Percentiles rank a stretch among this genome's conserved stretches.
These are phyloP conservation scores for Cytospora piceae DNA, from an alignment of 2,329 filamentous ascomycete genomes.

Conservation along the genomic window DNA sequence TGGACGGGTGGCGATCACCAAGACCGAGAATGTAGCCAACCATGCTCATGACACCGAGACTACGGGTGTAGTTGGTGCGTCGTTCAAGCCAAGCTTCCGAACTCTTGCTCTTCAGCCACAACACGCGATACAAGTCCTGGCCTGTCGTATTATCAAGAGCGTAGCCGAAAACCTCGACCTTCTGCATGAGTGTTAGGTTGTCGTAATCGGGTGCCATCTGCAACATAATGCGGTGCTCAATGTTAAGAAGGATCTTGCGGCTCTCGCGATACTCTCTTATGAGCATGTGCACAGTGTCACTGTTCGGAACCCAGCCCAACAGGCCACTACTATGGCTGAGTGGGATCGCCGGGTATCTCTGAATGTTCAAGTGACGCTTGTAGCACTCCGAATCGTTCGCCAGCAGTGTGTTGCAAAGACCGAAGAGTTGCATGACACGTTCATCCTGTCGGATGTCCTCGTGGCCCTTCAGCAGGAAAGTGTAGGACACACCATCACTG, in stretches of 20 bases:
- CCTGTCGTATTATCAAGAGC: conserved; percentile 98
- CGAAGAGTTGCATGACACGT: conserved; percentile 98
- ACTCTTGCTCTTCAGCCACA: conserved; percentile 99
- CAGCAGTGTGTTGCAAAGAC: conserved; percentile 93
- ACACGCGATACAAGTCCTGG: conserved; percentile 94
- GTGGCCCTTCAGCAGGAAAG: conserved; percentile 95
- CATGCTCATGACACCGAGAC: conserved; percentile 99
- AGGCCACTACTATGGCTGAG: conserved; percentile 95
- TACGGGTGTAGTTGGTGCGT: conserved; percentile 98
- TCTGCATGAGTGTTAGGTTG: conserved; percentile 98
- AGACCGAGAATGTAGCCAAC: conserved; percentile 98
- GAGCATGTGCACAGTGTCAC: conserved; percentile 93
- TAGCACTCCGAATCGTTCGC: conserved; percentile 94
- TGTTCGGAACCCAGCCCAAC: conserved; percentile 95
- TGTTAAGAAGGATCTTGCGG: conserved; percentile 96
- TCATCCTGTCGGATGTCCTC: conserved; percentile 99
- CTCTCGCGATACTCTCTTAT: conserved; percentile 98
- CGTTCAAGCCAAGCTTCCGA: conserved; percentile 97
- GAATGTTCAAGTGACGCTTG: conserved; percentile 95
- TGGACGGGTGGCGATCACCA: conserved; percentile 95
- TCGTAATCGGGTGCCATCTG: conserved; percentile 99
- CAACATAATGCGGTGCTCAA: conserved; percentile 99
- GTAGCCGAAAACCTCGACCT: conserved; percentile 99
- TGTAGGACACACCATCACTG: conserved; percentile 85
- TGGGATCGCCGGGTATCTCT: conserved; percentile 94